These are phyloP conservation scores for Candida parachauliodes DNA, from an alignment of 805 yeast genomes.

Conservation along the genomic window DNA sequence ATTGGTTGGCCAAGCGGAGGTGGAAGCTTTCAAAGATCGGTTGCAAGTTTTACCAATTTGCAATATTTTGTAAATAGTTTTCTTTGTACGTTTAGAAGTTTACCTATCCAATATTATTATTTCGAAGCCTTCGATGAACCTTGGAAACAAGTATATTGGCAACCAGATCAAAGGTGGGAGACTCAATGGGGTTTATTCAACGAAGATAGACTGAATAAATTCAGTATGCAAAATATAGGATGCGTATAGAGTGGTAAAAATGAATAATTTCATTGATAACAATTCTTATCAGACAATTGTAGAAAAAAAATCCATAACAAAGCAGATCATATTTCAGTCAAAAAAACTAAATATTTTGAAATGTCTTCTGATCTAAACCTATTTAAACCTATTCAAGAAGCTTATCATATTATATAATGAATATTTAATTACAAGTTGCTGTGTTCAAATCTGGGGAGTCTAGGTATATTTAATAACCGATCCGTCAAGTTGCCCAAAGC, in stretches of 20 bases:
- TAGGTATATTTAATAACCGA: no score
- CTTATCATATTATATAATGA: no score
- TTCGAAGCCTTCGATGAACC: constrained; percentile 75
- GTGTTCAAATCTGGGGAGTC: no score
- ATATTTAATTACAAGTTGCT: no score
- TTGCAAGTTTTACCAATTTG: constrained; percentile 43
- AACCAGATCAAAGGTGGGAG: constrained; percentile 53
- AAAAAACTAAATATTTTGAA: no score
- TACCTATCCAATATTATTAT: constrained; percentile 49
- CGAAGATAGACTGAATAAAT: constrained; percentile 31
- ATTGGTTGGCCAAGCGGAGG: constrained; percentile 74
- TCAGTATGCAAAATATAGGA: constrained; percentile 9
- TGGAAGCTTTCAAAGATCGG: constrained; percentile 43
- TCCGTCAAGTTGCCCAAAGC: no score
- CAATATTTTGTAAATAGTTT: constrained; percentile 49
- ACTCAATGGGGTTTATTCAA: constrained; percentile 69
- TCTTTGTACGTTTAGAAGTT: constrained; percentile 43
- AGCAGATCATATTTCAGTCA: no score
- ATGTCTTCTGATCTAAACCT: no score
- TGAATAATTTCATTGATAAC: no score
- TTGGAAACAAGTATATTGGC: constrained; percentile 57
- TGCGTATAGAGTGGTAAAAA: constrained; percentile 2
- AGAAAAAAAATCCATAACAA: no score
- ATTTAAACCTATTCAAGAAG: no score
- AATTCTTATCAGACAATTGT: no score